A percentile compares a stretch with the other conserved stretches of the same genome.
These are phyloP conservation scores for Posidonia australis DNA, from an alignment of 106 monocot genomes.

Conservation along the genomic window DNA sequence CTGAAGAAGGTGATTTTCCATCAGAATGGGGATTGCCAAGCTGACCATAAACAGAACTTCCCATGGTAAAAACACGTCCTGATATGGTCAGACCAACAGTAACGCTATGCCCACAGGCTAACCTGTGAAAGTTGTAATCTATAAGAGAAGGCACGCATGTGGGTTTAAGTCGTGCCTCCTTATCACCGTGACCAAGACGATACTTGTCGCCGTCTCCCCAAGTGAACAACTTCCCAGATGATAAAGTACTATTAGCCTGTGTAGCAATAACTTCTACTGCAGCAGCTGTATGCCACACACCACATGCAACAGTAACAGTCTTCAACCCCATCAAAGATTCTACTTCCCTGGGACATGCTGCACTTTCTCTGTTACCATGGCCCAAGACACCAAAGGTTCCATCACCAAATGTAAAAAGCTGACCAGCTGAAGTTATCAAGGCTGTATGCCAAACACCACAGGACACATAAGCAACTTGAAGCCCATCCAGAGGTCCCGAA, in stretches of 20 bases:
- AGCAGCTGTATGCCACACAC: conserved; percentile 21
- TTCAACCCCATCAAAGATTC: conserved; percentile 22
- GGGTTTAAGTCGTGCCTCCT: conserved; percentile 16
- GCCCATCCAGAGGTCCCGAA: conserved; percentile 17
- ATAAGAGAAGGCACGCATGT: conserved; percentile 20
- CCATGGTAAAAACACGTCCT: conserved; percentile 14
- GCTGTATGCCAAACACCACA: conserved; percentile 22
- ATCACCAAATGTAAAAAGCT: conserved; percentile 26
- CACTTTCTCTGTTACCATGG: conserved; percentile 13
- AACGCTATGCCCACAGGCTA: conserved; percentile 24
- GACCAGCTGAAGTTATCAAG: conserved; percentile 18
- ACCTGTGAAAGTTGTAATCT: conserved; percentile 17
- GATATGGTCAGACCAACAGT: conserved; percentile 15
- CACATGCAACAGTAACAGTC: conserved; percentile 20
- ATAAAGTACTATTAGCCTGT: conserved; percentile 6
- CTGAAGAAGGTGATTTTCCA: conserved; percentile 12
- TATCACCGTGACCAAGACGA: conserved; percentile 19
- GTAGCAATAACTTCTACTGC: conserved; percentile 14
- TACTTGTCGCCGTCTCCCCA: conserved; percentile 25
- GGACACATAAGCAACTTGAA: conserved; percentile 17
- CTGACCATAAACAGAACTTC: conserved; percentile 18
- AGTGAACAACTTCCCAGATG: conserved; percentile 22
- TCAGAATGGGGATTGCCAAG: conserved; percentile 18
- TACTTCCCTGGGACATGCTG: conserved; percentile 11
- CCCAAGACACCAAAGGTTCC: conserved; percentile 20